Evolutionary conservation across 257 asterid species (phyloP), one percentile per base, ranked within the genome.

Genomic region (Nicotiana sylvestris): DNA sequence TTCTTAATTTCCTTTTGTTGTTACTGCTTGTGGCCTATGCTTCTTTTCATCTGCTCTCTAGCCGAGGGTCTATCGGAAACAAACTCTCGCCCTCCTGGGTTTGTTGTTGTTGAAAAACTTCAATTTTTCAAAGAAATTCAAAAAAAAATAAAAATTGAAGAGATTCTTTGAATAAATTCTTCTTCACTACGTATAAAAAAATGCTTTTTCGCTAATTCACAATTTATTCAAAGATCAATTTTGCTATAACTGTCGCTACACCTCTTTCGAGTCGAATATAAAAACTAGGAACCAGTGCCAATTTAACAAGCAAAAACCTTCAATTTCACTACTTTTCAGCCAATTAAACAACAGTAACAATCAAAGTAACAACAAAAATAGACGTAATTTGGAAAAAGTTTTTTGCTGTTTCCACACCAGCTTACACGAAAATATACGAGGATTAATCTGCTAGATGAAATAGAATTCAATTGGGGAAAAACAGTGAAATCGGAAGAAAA

Each of bases 321-420:
- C 17, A 51, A 29, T 29, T 76, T 0, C 46, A 51, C 64, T 51
- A 51, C 64, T 74, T 74, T 74, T 49, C 62, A 74, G 62, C 80
- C 27, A 74, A 39, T 76, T 8, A 27, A 76, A 76, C 21, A 76
- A 76, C 64, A 57, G 46, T 7, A 74, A 27, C 29, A 49, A 74
- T 49, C 43, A 74, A 49, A 74, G 6, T 76, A 76, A 51, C 80
- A 76, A 76, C 62, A 74, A 46, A 74, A 74, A 49, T 46, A 46
- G 10, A 49, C 46, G 29, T 13, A 51, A 49, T 49, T 55, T 15
- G 37, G n/a, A 15, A 49, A 76, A 27, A 27, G 37, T 43, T 15
- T 27, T 72, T 72, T 46, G 39, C 21, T 72, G 25, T 46, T 66
- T 66, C 15, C 32, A 13, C 49, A 49, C 27, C 25, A 74, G 79